Evolutionary conservation across 345 rosid species (phyloP).

Genomic region (Cardamine resedifolia): DNA sequence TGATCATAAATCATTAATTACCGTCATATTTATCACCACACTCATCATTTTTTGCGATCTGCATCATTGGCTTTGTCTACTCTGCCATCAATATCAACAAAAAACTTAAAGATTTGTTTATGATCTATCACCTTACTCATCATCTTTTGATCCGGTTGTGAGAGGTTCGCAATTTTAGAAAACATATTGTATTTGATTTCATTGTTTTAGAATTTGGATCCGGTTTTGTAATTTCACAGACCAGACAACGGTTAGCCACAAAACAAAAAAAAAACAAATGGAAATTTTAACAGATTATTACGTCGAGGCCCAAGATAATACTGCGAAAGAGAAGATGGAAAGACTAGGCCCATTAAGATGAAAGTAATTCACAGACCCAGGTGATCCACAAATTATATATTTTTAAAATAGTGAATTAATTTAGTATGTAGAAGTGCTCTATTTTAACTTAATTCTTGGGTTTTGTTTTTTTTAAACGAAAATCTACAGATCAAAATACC

Average conservation of each 20-base stretch:
- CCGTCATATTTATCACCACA: constrained; percentile 13
- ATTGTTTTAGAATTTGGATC: no score
- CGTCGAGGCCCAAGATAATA: neutral
- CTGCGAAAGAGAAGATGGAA: neutral
- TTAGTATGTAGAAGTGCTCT: neutral
- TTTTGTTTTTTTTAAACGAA: no score
- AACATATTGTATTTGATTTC: no score
- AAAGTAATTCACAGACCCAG: neutral
- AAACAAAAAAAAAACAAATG: no score
- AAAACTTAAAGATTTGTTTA: neutral
- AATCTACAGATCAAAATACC: neutral
- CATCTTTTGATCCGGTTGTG: neutral
- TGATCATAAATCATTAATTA: neutral
- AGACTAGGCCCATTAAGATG: neutral
- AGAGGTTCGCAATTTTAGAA: no score
- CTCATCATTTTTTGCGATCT: constrained; percentile 32
- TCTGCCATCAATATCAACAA: constrained; percentile 24
- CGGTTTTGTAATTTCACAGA: no score
- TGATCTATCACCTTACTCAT: no score
- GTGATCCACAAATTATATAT: neutral
- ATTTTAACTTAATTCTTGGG: no score
- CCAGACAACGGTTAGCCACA: no score
- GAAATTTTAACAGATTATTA: neutral
- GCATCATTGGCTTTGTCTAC: constrained; percentile 12
- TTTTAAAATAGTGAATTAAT: no score